Conservation (phyloP, 495 filamentous ascomycete genomes). For the Penicillium simplicissimum region DNA sequence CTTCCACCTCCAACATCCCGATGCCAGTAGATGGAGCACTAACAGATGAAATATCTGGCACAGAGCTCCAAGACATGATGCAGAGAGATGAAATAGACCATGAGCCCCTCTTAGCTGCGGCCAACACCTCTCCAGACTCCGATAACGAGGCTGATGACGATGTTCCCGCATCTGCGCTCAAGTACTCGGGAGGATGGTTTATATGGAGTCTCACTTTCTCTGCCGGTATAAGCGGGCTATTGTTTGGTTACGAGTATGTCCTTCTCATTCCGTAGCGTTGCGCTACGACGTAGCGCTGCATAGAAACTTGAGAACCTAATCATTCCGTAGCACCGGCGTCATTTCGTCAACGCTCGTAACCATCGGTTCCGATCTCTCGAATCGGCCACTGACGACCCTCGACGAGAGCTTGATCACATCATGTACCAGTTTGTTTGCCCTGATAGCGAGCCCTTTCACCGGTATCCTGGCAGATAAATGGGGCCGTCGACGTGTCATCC, state of each 20-base stretch:
- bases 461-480: constrained; percentile 72
- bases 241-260: constrained; percentile 80
- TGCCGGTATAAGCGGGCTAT: constrained; percentile 79
- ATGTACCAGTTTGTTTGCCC: constrained; percentile 75
- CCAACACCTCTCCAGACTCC: constrained; percentile 15
- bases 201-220: constrained; percentile 78
- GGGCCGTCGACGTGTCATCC: constrained; percentile 74
- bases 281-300: not conserved
- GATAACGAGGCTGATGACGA: constrained; percentile 18
- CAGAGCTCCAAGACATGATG: constrained; percentile 27
- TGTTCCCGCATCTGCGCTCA: constrained; percentile 12
- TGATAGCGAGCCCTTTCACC: constrained; percentile 73
- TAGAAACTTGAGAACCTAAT: constrained; percentile 22
- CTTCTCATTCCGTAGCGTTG: not conserved
- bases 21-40: not conserved
- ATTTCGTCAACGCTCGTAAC: constrained; percentile 87
- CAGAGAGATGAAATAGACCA: constrained; percentile 26
- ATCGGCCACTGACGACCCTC: constrained; percentile 62
- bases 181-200: constrained; percentile 42
- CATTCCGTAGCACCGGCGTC: constrained; percentile 71
- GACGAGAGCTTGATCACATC: constrained; percentile 87
- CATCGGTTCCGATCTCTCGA: constrained; percentile 72
- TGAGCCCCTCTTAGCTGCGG: constrained; percentile 34
- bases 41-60: constrained; percentile 11
- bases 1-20: not conserved